Evolutionary conservation across 768 basidiomycete species (phyloP).

Genomic region (Leccinum disarticulatum): DNA sequence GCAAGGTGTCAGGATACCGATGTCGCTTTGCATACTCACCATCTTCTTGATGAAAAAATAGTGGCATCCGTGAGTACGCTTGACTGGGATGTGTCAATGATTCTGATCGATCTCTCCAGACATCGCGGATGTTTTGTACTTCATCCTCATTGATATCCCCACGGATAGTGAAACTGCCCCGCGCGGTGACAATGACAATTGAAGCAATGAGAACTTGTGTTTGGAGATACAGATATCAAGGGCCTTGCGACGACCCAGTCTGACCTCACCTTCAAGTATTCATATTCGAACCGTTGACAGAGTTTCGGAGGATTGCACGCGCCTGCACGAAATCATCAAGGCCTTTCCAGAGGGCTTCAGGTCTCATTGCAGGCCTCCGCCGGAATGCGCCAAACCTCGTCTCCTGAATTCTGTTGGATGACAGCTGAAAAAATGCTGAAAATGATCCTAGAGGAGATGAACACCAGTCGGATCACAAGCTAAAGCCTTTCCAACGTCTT

Average conservation of each 20-base stretch:
- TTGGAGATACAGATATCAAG: no score
- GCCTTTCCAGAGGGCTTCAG: slow-evolving; percentile 43
- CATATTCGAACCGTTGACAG: no score
- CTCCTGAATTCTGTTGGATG: slow-evolving; percentile 20
- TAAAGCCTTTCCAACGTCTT: slow-evolving; percentile 47
- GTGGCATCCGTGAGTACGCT: slow-evolving; percentile 86
- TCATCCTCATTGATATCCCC: slow-evolving; percentile 87
- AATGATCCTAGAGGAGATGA: slow-evolving; percentile 38
- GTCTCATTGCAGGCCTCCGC: slow-evolving; percentile 13
- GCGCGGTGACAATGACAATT: slow-evolving; percentile 53
- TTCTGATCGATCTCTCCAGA: slow-evolving; percentile 47
- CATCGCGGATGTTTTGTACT: slow-evolving; percentile 97
- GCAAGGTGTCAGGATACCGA: slow-evolving; percentile 96
- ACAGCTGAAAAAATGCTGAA: slow-evolving; percentile 34
- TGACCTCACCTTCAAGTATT: no score
- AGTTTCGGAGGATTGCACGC: slow-evolving; percentile 67
- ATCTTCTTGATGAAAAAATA: slow-evolving; percentile 84
- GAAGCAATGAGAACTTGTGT: no score
- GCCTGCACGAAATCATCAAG: slow-evolving; percentile 65
- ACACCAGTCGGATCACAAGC: slow-evolving; percentile 38
- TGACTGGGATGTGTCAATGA: neutral
- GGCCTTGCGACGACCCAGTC: no score
- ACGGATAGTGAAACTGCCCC: slow-evolving; percentile 96
- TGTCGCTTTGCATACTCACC: slow-evolving; percentile 89
- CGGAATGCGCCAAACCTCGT: slow-evolving; percentile 8